Conservation (phyloP, 192 early-diverging fungal species). For the Coemansia sp. region DNA sequence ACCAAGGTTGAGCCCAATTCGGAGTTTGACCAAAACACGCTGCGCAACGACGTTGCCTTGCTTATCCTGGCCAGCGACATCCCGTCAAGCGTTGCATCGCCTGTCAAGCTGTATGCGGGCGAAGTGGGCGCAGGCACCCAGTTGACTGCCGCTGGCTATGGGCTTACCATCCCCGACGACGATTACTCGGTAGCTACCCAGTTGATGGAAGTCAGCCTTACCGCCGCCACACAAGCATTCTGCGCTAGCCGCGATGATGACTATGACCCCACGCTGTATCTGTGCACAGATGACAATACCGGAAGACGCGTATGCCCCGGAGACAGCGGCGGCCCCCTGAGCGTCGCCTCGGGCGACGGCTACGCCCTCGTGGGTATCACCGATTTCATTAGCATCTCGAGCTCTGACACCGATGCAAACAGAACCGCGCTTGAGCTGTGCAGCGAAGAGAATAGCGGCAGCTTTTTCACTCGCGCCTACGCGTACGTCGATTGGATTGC, state of each 20-base stretch:
- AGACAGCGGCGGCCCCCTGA: constrained; percentile 49
- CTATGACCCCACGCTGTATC: constrained; percentile 14
- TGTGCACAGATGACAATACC: constrained; percentile 41
- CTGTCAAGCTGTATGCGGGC: constrained; percentile 19
- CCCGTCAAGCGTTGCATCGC: constrained; percentile 12
- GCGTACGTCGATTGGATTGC: constrained; percentile 44
- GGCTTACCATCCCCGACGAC: constrained; percentile 21
- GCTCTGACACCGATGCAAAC: constrained; percentile 22
- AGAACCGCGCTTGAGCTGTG: constrained; percentile 28
- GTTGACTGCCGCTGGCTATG: constrained; percentile 31
- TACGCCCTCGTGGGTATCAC: constrained; percentile 33
- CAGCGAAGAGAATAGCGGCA: constrained; percentile 19
- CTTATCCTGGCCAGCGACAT: constrained; percentile 24
- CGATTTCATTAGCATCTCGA: constrained; percentile 28
- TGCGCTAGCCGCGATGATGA: constrained; percentile 7
- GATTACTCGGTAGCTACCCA: constrained; percentile 3
- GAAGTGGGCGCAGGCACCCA: neutral
- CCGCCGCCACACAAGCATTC: constrained; percentile 10
- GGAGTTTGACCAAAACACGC: constrained; percentile 7
- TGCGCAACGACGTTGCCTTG: constrained; percentile 37
- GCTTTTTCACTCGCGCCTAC: constrained; percentile 28
- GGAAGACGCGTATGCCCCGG: constrained; percentile 47
- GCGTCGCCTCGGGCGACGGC: neutral
- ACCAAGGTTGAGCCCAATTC: constrained; percentile 13
- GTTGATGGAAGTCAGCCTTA: constrained; percentile 27